Base-by-base conservation (phyloP, 805 yeast genomes). In the Metschnikowia baotianmanensis region DNA sequence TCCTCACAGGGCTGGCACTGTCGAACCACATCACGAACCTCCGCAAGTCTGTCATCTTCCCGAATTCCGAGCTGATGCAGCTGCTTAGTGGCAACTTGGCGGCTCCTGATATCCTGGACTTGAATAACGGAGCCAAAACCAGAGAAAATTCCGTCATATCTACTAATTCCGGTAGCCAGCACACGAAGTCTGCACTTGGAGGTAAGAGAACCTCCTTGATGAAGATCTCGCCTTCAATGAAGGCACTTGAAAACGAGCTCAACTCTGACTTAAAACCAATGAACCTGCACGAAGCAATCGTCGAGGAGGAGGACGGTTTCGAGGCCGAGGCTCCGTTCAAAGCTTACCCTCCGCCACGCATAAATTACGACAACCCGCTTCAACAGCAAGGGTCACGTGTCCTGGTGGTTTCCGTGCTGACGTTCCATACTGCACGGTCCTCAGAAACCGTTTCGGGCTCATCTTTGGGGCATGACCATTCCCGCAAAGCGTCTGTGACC, bases 161-260 rank as follows among this genome's bases (percentile, higher is more conserved):
- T 4, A 18, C 24, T 5, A 12, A 13, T 11, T 13, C 20, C 13
- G 15, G 13, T 12, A n/a, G 15, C 24, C 26, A 16, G 23, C 12
- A n/a, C 17, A 12, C n/a, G 26, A 15, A 13, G 13, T 15, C 12
- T 7, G 13, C 13, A 12, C 13, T 18, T 12, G 36, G 17, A 1
- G 32, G 38, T 16, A 40, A 40, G 24, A 38, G 37, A 22, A 56
- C 72, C 9, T 46, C 53, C 25, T 55, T 61, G 46, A 68, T 69
- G 67, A 60, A 59, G 40, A 53, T 52, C 21, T 65, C 72, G 22
- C 75, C 73, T 5, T 63, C 70, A 6, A 63, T 69, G 55, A 62
- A 63, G 46, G 72, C 72, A 11, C 56, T 69, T 42, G 74, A 69
- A 45, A 48, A 44, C 32, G 63, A 63, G 16, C 55, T 69, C 38